These are phyloP conservation scores for Paracamarosporium sp. DNA, from an alignment of 2,329 filamentous ascomycete genomes.

Conservation along the genomic window DNA sequence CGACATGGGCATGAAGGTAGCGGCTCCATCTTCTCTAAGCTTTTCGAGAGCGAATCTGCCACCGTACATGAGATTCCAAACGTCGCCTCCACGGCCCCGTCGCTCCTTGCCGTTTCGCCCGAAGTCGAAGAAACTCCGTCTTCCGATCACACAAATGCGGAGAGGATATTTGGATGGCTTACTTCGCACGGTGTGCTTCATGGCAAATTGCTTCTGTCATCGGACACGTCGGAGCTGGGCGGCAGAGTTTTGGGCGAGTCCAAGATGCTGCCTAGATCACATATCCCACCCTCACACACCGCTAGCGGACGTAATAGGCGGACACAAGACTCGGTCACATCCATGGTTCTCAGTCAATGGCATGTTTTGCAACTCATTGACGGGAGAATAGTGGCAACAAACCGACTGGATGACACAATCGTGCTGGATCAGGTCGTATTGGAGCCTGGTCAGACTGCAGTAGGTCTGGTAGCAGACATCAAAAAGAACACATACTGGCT, in stretches of 20 bases:
- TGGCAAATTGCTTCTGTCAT: conserved; percentile 74
- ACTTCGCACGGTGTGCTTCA: conserved; percentile 86
- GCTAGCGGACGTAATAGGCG: conserved; percentile 69
- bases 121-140: conserved; percentile 62
- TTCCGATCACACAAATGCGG: conserved; percentile 63
- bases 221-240: conserved; percentile 70
- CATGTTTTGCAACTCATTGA: conserved; percentile 87
- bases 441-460: conserved; percentile 75
- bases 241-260: conserved; percentile 78
- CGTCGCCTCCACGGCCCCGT: conserved; percentile 65
- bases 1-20: conserved; percentile 77
- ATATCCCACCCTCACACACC: conserved; percentile 73
- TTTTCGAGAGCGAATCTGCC: conserved; percentile 89
- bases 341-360: conserved; percentile 89
- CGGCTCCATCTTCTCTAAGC: conserved; percentile 81
- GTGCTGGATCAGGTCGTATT: conserved; percentile 90
- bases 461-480: conserved; percentile 87
- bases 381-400: conserved; percentile 81
- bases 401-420: conserved; percentile 82
- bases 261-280: conserved; percentile 76
- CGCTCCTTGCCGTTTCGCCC: conserved; percentile 77
- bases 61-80: conserved; percentile 74
- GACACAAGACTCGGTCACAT: conserved; percentile 75
- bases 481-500: conserved; percentile 99
- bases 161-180: conserved; percentile 89